These are phyloP conservation scores for Paraphaeosphaeria sporulosa DNA, from an alignment of 2,329 filamentous ascomycete genomes.

Conservation along the genomic window DNA sequence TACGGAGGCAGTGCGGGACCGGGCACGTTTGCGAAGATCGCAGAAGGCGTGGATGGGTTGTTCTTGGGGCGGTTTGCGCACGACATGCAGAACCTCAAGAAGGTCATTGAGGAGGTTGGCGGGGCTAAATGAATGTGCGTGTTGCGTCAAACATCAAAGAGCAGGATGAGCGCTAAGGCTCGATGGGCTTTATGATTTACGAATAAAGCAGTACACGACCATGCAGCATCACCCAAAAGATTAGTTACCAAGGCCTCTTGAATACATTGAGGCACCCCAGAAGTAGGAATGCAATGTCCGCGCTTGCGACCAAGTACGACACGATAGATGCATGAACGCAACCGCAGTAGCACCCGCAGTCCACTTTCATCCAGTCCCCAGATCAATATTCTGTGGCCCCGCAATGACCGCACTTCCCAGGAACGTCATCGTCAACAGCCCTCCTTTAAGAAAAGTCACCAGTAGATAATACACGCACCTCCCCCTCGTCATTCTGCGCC, in stretches of 20 bases:
- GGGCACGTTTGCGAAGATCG: conserved; percentile 74
- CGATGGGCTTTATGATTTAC: neutral
- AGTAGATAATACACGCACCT: conserved; percentile 21
- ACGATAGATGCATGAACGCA: neutral
- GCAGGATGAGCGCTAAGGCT: too few species aligned
- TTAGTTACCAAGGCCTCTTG: too few species aligned
- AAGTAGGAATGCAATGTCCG: too few species aligned
- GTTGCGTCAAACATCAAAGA: neutral
- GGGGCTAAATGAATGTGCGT: conserved; percentile 31
- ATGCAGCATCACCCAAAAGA: too few species aligned
- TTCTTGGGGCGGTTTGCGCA: conserved; percentile 85
- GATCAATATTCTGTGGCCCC: conserved; percentile 20
- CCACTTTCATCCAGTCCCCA: neutral
- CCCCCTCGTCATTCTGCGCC: conserved; percentile 15
- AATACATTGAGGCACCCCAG: too few species aligned
- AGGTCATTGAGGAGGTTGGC: conserved; percentile 76
- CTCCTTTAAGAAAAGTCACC: conserved; percentile 20
- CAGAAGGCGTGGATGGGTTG: conserved; percentile 76
- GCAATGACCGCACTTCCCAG: conserved; percentile 26
- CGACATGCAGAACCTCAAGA: conserved; percentile 73
- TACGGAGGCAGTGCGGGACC: conserved; percentile 87
- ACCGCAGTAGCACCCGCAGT: neutral
- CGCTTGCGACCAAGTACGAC: too few species aligned
- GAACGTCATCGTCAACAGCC: conserved; percentile 25
- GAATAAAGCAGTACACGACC: neutral